Conservation (phyloP, 2,329 filamentous ascomycete species). For the Madurella fahalii region DNA sequence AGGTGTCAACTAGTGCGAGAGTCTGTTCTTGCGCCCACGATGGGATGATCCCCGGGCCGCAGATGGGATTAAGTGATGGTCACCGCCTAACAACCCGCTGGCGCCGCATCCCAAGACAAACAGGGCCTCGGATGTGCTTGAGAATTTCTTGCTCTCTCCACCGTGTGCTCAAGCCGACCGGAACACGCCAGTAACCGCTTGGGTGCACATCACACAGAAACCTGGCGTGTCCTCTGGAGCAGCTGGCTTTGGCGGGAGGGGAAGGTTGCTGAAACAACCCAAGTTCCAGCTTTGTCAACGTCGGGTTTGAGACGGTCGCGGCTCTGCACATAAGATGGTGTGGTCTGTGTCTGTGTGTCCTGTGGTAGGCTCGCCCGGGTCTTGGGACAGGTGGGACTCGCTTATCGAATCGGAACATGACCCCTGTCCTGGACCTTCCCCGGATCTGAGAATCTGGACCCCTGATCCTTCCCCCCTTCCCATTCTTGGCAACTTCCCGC, state of each 20-base stretch:
- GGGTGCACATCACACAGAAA: not conserved
- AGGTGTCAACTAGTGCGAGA: no score
- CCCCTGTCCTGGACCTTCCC: slow-evolving; percentile 10
- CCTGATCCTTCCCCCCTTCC: not conserved
- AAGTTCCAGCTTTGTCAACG: slow-evolving; percentile 21
- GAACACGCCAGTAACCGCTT: no score
- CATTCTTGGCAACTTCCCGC: not conserved
- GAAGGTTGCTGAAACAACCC: slow-evolving; percentile 20
- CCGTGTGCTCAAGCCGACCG: no score
- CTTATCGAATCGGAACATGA: slow-evolving; percentile 15
- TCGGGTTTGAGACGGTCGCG: slow-evolving; percentile 23
- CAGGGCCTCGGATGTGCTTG: no score
- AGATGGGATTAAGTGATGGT: no score
- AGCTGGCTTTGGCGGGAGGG: not conserved
- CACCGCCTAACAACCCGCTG: no score
- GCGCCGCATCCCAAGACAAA: no score
- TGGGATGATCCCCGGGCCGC: no score
- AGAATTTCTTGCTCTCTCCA: no score
- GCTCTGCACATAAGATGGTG: slow-evolving; percentile 11
- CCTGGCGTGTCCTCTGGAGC: not conserved
- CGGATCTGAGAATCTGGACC: slow-evolving; percentile 2
- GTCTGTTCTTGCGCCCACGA: no score
- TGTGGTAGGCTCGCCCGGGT: not conserved
- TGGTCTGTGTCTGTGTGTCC: slow-evolving; percentile 7
- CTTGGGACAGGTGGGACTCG: slow-evolving; percentile 4